Evolutionary conservation across 306 rosid species (phyloP), one percentile per base, ranked within the genome.

Genomic region (Dalbergia cultrata): DNA sequence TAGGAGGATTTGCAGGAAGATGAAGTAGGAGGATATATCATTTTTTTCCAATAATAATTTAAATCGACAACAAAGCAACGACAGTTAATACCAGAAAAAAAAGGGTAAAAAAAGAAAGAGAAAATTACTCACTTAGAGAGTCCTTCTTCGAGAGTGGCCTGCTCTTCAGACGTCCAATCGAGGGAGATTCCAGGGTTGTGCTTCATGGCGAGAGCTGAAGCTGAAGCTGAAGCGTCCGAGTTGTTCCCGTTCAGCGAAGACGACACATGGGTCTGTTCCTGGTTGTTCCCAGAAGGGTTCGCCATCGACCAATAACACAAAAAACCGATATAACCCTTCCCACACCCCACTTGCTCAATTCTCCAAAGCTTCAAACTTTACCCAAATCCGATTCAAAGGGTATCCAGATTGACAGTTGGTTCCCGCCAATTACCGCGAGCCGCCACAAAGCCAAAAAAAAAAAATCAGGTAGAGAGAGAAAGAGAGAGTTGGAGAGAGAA

Each of bases 141-240:
- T 37, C 97, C 97, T 1, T 93, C 93, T 53, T 93, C 99, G 3
- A 95, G 97, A 49, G 83, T 81, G 61, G 90, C 57, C 87, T 95
- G 99, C 81, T 93, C 99, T 12, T 95, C 99, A 0, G 92, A 11
- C 11, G 88, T 89, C 99, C 99, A 93, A 73, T 93, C 97, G 89
- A 82, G 85, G 8, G 97, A 83, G 58, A 95, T 87, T 11, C 98
- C 99, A 7, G 99, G 99, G 84, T 93, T 93, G 85, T 95, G 99
- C 87, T 92, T 95, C 97, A 90, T 83, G 63, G 92, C 87, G 19
- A 80, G 43, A 81, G 83, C 87, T 12, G 89, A 81, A 65, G 89
- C 88, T 0, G 95, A 86, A 78, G 80, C 88, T 0, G 95, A 86
- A 79, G 80, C 88, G 45, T 95, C 98, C 3, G 89, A 5, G 80